These are phyloP conservation scores for Rosa chinensis DNA, from an alignment of 306 rosid genomes.

Conservation along the genomic window DNA sequence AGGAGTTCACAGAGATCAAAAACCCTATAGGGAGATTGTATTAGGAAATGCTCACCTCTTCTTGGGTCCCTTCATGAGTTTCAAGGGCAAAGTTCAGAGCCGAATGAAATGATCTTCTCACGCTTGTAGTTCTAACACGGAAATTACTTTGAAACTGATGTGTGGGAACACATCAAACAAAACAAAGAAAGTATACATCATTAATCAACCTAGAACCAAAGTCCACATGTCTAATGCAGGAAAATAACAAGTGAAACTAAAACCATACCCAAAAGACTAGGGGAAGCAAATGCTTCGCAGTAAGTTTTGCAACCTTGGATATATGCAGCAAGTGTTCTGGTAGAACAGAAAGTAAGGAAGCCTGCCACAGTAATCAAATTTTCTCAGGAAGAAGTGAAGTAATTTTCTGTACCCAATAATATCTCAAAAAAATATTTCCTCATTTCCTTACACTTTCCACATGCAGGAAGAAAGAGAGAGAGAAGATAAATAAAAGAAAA, in stretches of 20 bases:
- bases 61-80: conserved; percentile 74
- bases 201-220: conserved; percentile 16
- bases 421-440: neutral
- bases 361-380: conserved; percentile 58
- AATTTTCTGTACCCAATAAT: neutral
- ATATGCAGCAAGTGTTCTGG: conserved; percentile 59
- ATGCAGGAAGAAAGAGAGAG: neutral
- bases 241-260: conserved; percentile 20
- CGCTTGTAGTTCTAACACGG: conserved; percentile 48
- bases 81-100: conserved; percentile 58
- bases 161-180: conserved; percentile 29
- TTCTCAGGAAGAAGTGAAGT: conserved; percentile 12
- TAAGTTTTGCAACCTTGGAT: conserved; percentile 51
- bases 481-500: too few species aligned
- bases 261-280: conserved; percentile 76
- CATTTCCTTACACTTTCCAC: neutral
- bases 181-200: conserved; percentile 19
- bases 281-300: conserved; percentile 59
- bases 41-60: conserved; percentile 60
- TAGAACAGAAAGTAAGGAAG: conserved; percentile 84
- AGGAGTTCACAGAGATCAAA: neutral
- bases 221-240: conserved; percentile 14
- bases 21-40: neutral
- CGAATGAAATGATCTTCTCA: conserved; percentile 37
- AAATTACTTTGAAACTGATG: conserved; percentile 79